Base-by-base conservation (phyloP, 306 rosid species). In the Pyrus communis region DNA sequence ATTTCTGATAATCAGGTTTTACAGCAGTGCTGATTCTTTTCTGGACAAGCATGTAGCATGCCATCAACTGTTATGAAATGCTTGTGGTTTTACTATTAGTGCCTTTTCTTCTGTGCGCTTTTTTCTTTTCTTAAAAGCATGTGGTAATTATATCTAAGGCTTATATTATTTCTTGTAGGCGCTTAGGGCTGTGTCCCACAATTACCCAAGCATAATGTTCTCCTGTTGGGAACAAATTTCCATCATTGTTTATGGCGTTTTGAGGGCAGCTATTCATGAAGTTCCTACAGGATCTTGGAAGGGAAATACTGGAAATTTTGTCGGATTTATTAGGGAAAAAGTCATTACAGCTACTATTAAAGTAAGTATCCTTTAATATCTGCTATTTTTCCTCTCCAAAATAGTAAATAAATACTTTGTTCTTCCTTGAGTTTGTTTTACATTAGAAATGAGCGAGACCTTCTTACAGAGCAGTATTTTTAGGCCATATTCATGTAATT, bases 181-280 rank as follows among this genome's bases (percentile, higher is more conserved):
- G 22, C 91, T 95, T 35, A 95, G 85, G 86, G 92, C 92, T 78
- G 88, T 86, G 78, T 92, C 84, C 66, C 99, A 95, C 84, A 92
- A 79, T 84, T 92, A 90, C 78, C 99, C 99, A 57, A 86, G 82
- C 77, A 82, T 81, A 69, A 86, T 88, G 84, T 31, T 79, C 79
- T 79, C 91, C 30, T 92, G 89, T 77, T 95, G 99, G 99, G 86
- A 83, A 75, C 84, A 75, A 76, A 83, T 95, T 83, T 92, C 92
- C 74, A 69, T 89, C 13, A 71, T 81, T 74, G 90, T 92, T 77
- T 83, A 80, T 76, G 80, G 80, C 59, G 75, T 90, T 78, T 79
- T 90, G 67, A 84, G 82, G 54, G 83, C 66, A 85, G 83, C 80
- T 60, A 75, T 78, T 77, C 78, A 87, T 70, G 92, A 92, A 79